Evolutionary conservation across 306 rosid species (phyloP), one percentile per base, ranked within the genome.

Genomic region (Boehmeria nivea): DNA sequence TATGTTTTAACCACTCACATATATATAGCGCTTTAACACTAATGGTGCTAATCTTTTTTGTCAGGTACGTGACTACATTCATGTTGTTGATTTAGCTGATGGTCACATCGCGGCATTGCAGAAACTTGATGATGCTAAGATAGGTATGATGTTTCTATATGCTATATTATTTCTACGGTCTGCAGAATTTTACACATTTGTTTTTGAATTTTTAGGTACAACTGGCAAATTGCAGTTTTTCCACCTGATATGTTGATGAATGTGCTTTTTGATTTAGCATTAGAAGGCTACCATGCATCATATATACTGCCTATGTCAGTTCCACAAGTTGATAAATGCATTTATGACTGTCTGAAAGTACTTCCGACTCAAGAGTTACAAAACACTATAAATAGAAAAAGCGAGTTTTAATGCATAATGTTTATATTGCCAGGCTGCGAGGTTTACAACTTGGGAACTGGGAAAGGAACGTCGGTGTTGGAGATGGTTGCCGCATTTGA

Each of bases 11-110:
- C 6, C 54, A 13, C 18, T 24, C 58, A 53, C 13, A 18, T 53
- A 1, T 28, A 33, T 28, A 37, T 23, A 55, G 12, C 24, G 19
- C 14, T 1, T 65, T 60, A 60, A 53, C 55, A 12, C 50, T 47
- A 25, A 63, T 59, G n/a, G 24, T 64, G 49, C 4, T 62, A 26
- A 40, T 74, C 22, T 61, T 12, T n/a, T 21, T 60, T 71, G 24
- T 55, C 88, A 93, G 99, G 99, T 88, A 31, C 95, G 96, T 37
- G 99, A 93, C 72, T 93, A 81, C 70, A 81, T 93, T 75, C 99
- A 93, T 44, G 96, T 93, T 18, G 84, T 83, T 76, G 96, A 93
- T 74, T 79, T 93, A 74, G 96, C 99, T 43, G 88, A 88, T 63
- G 99, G 96, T 37, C 99, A 93, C 73, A 93, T 88, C 40, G 96